Evolutionary conservation across 495 filamentous ascomycete species (phyloP), one percentile per base, ranked within the genome.

Genomic region (Penicillium cinerascens): DNA sequence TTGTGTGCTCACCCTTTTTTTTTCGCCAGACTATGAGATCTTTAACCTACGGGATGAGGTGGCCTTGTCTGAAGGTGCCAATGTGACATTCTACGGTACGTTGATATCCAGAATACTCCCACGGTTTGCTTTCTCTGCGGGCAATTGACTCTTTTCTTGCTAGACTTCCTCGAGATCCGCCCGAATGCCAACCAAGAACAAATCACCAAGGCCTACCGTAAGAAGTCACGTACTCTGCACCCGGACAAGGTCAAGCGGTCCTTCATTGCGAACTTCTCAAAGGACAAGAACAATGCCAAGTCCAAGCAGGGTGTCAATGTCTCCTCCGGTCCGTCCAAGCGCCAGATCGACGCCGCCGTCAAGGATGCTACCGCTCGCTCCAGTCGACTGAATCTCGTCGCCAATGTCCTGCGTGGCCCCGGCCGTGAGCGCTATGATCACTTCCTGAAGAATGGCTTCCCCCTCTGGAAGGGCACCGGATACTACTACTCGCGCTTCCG

Each of bases 401-500:
- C 86, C 54, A 86, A 88, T 56, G 86, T 99, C 60, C 83, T 99
- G 18, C 85, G 87, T 47, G 91, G 92, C 1, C 74, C 83, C 2
- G 74, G 74, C 18, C 82, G 95, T 38, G 89, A 88, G 60, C 87
- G 95, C 46, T 99, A 99, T 68, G 92, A 99, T 68, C 84, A 96
- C 68, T 99, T 99, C 75, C 75, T 99, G 47, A 79, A 76, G 61
- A 89, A 97, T 71, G 93, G 93, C 18, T 99, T 99, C 71, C 93
- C 93, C 10, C 84, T 81, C 43, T 98, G 95, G 93, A 89, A 88
- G 68, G 93, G 95, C 29, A 97, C 93, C 16, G 95, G 92, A 47
- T 99, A 97, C 78, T 97, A 97, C 78, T 99, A 97, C 73, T 85
- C 78, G 48, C 86, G 93, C 6, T 96, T 90, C 78, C 82, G 93